Conservation (phyloP, 192 early-diverging fungal species). For the Dispira parvispora region DNA sequence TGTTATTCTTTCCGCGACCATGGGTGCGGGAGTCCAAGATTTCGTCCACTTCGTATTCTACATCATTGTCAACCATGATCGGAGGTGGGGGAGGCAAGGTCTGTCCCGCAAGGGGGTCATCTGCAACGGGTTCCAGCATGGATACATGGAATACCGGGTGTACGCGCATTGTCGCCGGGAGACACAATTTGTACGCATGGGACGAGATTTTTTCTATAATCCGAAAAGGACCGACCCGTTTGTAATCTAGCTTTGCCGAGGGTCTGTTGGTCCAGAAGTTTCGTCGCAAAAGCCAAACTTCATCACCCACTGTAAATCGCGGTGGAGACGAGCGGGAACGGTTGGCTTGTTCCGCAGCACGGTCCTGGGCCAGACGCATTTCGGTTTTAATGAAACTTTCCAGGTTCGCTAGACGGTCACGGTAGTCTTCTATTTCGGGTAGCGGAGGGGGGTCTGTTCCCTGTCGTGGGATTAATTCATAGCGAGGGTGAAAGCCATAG, state of each 20-base stretch:
- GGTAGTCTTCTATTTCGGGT: neutral
- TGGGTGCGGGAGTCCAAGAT: too few species aligned
- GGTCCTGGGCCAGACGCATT: neutral
- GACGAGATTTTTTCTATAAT: slow-evolving; percentile 10
- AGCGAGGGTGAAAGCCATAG: too few species aligned
- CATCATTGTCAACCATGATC: too few species aligned
- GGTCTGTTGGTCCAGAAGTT: slow-evolving; percentile 10
- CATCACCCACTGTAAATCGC: slow-evolving; percentile 10
- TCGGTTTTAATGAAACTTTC: neutral
- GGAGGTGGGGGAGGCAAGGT: too few species aligned
- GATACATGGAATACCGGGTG: too few species aligned
- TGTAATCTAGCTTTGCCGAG: slow-evolving; percentile 12
- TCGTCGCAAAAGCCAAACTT: slow-evolving; percentile 13
- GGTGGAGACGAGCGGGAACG: neutral
- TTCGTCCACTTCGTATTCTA: too few species aligned
- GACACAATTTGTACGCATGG: slow-evolving; percentile 11
- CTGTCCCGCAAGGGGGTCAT: too few species aligned
- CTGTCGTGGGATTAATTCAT: neutral
- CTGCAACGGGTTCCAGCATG: too few species aligned
- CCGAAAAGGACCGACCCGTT: slow-evolving; percentile 14
- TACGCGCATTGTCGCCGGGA: slow-evolving; percentile 16
- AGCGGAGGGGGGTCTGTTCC: neutral
- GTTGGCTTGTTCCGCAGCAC: too few species aligned
- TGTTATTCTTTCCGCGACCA: too few species aligned
- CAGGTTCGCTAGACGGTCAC: too few species aligned